phyloP scores from a whole-genome alignment of 1,139 yeast genomes.

The Geotrichum bryndzae region DNA sequence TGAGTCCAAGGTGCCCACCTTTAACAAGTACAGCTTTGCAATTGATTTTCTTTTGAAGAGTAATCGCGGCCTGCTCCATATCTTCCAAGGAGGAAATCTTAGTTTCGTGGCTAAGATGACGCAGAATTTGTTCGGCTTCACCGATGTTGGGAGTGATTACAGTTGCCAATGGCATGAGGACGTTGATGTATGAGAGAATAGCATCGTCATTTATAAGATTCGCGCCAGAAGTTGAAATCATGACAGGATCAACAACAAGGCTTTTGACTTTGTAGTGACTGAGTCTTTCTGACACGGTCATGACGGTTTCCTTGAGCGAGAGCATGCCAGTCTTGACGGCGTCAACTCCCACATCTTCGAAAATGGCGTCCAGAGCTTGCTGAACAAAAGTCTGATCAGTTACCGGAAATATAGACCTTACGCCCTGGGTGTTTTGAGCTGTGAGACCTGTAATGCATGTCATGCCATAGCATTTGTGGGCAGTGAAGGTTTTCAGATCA shows the following conservation, averaged over 20 bases:
- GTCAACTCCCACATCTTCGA: slow-evolving; percentile 59
- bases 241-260: slow-evolving; percentile 71
- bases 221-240: slow-evolving; percentile 75
- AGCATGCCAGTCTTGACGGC: slow-evolving; percentile 82
- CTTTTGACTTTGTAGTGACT: slow-evolving; percentile 33
- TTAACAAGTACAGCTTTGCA: slow-evolving; percentile 58
- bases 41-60: slow-evolving; percentile 39
- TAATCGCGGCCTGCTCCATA: slow-evolving; percentile 40
- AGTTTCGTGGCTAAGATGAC: slow-evolving; percentile 15
- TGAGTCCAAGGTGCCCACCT: slow-evolving; percentile 71
- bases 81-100: slow-evolving; percentile 33
- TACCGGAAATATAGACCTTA: slow-evolving; percentile 42
- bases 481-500: slow-evolving; percentile 75
- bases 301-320: slow-evolving; percentile 51
- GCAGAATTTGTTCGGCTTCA: slow-evolving; percentile 45
- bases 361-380: slow-evolving; percentile 50
- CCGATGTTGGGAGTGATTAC: slow-evolving; percentile 70
- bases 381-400: slow-evolving; percentile 40
- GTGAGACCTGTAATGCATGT: slow-evolving; percentile 80
- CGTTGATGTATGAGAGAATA: slow-evolving; percentile 41
- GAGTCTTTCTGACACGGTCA: slow-evolving; percentile 33
- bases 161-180: slow-evolving; percentile 51
- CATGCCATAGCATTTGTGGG: slow-evolving; percentile 72
- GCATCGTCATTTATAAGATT: slow-evolving; percentile 47
- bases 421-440: slow-evolving; percentile 66